Conservation (phyloP, 371 early-diverging fungal species). For the Batkoa obscura region DNA sequence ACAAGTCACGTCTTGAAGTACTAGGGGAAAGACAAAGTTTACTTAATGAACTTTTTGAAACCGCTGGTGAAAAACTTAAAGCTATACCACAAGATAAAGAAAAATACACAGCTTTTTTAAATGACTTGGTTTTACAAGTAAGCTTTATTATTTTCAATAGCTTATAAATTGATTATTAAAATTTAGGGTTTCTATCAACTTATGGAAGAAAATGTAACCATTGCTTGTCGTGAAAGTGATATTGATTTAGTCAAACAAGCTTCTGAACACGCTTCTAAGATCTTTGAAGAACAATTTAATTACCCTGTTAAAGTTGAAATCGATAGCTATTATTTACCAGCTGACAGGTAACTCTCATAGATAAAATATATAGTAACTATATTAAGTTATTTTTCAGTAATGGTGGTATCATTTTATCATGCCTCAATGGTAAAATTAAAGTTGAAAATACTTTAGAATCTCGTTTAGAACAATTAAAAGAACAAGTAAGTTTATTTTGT, state of each 20-base stretch:
- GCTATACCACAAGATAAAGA: constrained; percentile 29
- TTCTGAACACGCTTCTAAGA: constrained; percentile 27
- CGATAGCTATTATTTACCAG: constrained; percentile 21
- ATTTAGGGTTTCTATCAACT: constrained; percentile 54
- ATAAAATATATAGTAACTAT: background rate
- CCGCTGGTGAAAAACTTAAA: constrained; percentile 28
- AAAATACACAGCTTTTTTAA: constrained; percentile 35
- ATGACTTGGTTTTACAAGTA: constrained; percentile 57
- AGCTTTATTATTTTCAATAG: constrained; percentile 1
- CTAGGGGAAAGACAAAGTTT: constrained; percentile 75
- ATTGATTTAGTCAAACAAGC: constrained; percentile 33
- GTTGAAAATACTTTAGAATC: constrained; percentile 79
- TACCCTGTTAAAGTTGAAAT: constrained; percentile 15
- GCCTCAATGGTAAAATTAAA: constrained; percentile 55
- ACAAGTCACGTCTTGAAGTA: constrained; percentile 80
- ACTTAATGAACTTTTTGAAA: constrained; percentile 56
- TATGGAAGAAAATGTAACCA: constrained; percentile 51
- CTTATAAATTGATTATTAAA: background rate
- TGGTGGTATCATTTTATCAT: constrained; percentile 77
- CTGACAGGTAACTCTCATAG: constrained; percentile 21
- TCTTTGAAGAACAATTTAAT: constrained; percentile 37
- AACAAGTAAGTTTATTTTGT: constrained; percentile 23
- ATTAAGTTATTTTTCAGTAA: constrained; percentile 22
- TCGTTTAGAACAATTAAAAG: constrained; percentile 61
- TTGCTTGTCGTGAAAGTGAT: constrained; percentile 60